Evolutionary conservation across 2,329 filamentous ascomycete species (phyloP), one percentile per base, ranked within the genome.

Genomic region (Talaromyces funiculosus): DNA sequence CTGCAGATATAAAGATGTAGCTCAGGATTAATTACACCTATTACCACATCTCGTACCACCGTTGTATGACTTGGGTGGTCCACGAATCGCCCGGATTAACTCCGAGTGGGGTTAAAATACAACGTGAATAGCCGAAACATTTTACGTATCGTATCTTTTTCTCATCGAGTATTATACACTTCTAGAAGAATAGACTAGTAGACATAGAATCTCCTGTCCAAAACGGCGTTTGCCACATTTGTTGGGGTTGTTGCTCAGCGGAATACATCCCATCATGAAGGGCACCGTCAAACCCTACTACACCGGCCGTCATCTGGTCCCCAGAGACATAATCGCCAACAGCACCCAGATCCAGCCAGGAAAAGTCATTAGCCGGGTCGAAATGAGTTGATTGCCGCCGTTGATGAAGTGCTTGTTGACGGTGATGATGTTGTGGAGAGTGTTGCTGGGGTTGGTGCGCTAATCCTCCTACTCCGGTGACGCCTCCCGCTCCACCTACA

Each of bases 341-440:
- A 1, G 84, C 84, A 61, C 82, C 81, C 4, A 86, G 72, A 66
- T 86, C 83, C 1, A 84, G 75, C 84, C 84, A 86, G 0, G 83
- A 85, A 69, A 86, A 86, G 45, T 83, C 81, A 56, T 84, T 82
- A 1, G 80, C 75, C 56, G 78, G 73, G 69, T 78, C 75, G 69
- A 75, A 74, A 61, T 78, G 67, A 69, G 75, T 65, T 62, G 75
- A 72, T 4, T 51, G 59, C 55, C 69, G 66, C 6, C 38, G 18
- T 12, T 40, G 56, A 53, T 53, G 51, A 37, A 10, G 51, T n/a
- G 71, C 49, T 12, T 35, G 49, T 37, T 53, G 51, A 26, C 18
- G 35, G 20, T 53, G 51, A 16, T 53, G 51, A 38, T 53, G 51
- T 9, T 53, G 51, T 24, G 51, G 51, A 53, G 51, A 38, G 35